A percentile compares a stretch with the other conserved stretches of the same genome.
Conservation (phyloP, 495 filamentous ascomycete genomes). For the Barbatosphaeria neglecta region DNA sequence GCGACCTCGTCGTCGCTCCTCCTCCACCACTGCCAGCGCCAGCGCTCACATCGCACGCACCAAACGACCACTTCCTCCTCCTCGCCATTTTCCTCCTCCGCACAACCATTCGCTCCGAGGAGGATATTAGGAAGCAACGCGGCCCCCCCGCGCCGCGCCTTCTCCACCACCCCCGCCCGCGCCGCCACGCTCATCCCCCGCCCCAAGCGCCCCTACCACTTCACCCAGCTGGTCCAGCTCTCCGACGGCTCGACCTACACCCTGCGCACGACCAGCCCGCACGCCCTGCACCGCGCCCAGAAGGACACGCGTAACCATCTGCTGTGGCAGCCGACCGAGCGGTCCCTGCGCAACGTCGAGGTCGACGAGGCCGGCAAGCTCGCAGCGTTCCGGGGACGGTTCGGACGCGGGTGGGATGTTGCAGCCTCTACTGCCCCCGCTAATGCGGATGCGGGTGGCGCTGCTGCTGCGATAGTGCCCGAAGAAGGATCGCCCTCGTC, state of each 20-base stretch:
- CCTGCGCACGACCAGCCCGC: conserved; percentile 76
- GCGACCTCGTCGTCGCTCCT: too few relatives aligned
- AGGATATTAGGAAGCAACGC: conserved; percentile 13
- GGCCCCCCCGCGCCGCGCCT: conserved; percentile 30
- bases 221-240: conserved; percentile 90
- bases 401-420: conserved; percentile 71
- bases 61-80: conserved; percentile 8
- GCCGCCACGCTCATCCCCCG: conserved; percentile 82
- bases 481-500: too few relatives aligned
- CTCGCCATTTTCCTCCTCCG: conserved; percentile 1
- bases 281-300: conserved; percentile 59
- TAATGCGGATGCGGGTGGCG: conserved; percentile 12
- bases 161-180: conserved; percentile 37
- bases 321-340: conserved; percentile 77
- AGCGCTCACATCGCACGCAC: conserved; percentile 10
- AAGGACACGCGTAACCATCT: conserved; percentile 83
- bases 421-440: conserved; percentile 9
- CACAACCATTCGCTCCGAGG: conserved; percentile 3
- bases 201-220: conserved; percentile 82
- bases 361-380: conserved; percentile 90
- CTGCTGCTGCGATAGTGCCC: too few relatives aligned
- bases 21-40: too few relatives aligned
- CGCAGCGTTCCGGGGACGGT: conserved; percentile 70
- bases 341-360: conserved; percentile 73
- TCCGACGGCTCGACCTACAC: conserved; percentile 85